Base-by-base conservation (phyloP, 371 early-diverging fungal species). In the Vairimorpha ceranae region DNA sequence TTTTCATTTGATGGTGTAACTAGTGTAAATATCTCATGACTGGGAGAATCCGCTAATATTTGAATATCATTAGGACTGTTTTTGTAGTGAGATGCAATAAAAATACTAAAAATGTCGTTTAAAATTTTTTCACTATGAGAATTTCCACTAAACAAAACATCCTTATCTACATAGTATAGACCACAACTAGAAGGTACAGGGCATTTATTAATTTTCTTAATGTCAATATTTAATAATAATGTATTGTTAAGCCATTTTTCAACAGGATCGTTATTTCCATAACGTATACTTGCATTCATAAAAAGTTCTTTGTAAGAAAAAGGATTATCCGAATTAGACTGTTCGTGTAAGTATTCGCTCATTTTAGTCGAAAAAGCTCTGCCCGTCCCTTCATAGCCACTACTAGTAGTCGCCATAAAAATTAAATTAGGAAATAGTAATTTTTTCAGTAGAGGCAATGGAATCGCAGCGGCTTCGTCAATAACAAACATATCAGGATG, bases 371-470 rank as follows among this genome's bases (percentile, higher is more conserved):
- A 90, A 46, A 98, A 87, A 7, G 95, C 92, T 60, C 95, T 88
- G 36, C 99, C 99, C 0, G 99, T 98, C 67, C 99, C 99, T 86
- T 98, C 99, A 84, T 98, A 98, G 61, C 99, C 99, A 80, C 93
- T 93, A 77, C 94, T 92, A 35, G 99, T 98, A 10, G 96, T 93
- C 0, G 99, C 91, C 91, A 98, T 92, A 74, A 95, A 93, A 15
- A 94, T 92, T 14, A 94, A 87, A 80, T 94, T 93, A 23, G 92
- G 90, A 29, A 93, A 93, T 69, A 97, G 82, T 30, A 96, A 86
- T 35, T 88, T 88, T 80, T 89, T 89, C 7, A 97, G 93, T 51
- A 91, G 70, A 4, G 95, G 91, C 64, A 95, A 84, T 41, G 95
- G 95, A 82, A 98, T 94, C 23, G 96, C 96, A 19, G 99, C 99